Percentiles rank a stretch among this genome's conserved stretches.
Evolutionary conservation across 768 basidiomycete genomes (phyloP).

Genomic region (Rhodosporidiobolus sp.): DNA sequence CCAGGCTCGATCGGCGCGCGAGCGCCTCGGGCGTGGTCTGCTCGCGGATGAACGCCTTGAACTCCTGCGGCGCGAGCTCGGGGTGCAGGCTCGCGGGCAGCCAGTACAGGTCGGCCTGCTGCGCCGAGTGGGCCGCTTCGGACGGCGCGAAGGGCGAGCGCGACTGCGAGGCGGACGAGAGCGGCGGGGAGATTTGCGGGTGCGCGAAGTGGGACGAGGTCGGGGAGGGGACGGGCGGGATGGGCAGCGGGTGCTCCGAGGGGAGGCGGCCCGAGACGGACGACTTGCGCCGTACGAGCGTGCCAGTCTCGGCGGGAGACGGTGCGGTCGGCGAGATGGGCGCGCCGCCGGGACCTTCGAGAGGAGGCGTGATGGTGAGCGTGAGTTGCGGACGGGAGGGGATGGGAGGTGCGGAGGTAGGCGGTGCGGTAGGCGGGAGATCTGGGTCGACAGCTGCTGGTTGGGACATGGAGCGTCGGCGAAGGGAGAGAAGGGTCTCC

Average conservation of each 20-base stretch:
- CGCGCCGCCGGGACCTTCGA: conserved; percentile 7
- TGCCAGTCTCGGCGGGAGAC: conserved; percentile 38
- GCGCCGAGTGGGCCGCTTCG: conserved; percentile 65
- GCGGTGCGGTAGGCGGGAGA: conserved; percentile 43
- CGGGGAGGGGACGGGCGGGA: conserved; percentile 12
- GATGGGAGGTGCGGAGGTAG: conserved; percentile 36
- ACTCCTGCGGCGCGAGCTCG: conserved; percentile 94
- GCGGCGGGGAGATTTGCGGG: not conserved
- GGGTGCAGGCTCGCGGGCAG: conserved; percentile 94
- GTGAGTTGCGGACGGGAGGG: conserved; percentile 20
- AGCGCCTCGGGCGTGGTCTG: conserved; percentile 57
- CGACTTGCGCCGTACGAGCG: conserved; percentile 30
- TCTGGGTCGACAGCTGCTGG: conserved; percentile 43
- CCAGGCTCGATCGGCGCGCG: conserved; percentile 48
- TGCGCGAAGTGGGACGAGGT: not conserved
- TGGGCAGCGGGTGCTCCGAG: conserved; percentile 30
- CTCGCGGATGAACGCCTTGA: conserved; percentile 89
- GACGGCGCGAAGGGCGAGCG: not conserved
- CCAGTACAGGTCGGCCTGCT: conserved; percentile 85
- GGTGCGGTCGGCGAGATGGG: conserved; percentile 41
- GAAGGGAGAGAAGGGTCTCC: conserved; percentile 39
- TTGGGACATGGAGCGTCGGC: conserved; percentile 40
- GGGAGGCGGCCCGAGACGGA: conserved; percentile 11
- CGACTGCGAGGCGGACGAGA: conserved; percentile 1
- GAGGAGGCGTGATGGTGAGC: conserved; percentile 8